Conservation (phyloP, 352 stramenopile species). For the Phytophthora melonis region DNA sequence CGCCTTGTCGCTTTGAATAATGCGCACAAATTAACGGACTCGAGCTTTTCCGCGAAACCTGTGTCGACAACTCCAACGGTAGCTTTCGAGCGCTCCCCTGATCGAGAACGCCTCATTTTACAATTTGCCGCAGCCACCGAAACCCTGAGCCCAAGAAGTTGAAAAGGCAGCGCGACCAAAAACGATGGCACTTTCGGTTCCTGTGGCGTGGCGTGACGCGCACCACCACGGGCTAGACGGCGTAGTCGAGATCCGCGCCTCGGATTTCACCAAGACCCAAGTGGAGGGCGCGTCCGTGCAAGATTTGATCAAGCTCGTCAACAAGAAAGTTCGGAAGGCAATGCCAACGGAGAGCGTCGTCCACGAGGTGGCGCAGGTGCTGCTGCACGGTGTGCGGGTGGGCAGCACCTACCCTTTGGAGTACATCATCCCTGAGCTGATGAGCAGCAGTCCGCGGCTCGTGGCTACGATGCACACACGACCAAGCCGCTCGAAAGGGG, state of each 20-base stretch:
- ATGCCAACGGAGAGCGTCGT: not conserved
- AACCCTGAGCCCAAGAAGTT: not conserved
- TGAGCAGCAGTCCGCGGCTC: conserved; percentile 6
- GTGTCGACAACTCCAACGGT: not conserved
- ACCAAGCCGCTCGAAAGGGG: not conserved
- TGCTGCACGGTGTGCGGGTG: conserved; percentile 10
- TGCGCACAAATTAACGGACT: not conserved
- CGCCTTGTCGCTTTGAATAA: no score
- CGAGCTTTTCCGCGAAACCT: not conserved
- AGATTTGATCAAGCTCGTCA: conserved; percentile 13
- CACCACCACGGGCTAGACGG: not conserved
- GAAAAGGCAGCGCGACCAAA: no score
- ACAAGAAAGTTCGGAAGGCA: conserved; percentile 1
- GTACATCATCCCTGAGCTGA: conserved; percentile 16
- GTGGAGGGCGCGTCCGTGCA: not conserved
- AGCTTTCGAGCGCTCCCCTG: not conserved
- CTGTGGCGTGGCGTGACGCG: not conserved
- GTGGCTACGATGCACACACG: conserved; percentile 3
- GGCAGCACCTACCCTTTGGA: conserved; percentile 1
- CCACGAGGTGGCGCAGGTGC: conserved; percentile 9
- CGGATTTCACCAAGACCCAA: not conserved
- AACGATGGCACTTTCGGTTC: not conserved
- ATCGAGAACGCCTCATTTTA: not conserved
- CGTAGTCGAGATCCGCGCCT: not conserved
- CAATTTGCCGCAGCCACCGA: not conserved